Percentiles rank a stretch among this genome's conserved stretches.
phyloP scores from a whole-genome alignment of 2,329 filamentous ascomycete species.

The Clarireedia homoeocarpa region DNA sequence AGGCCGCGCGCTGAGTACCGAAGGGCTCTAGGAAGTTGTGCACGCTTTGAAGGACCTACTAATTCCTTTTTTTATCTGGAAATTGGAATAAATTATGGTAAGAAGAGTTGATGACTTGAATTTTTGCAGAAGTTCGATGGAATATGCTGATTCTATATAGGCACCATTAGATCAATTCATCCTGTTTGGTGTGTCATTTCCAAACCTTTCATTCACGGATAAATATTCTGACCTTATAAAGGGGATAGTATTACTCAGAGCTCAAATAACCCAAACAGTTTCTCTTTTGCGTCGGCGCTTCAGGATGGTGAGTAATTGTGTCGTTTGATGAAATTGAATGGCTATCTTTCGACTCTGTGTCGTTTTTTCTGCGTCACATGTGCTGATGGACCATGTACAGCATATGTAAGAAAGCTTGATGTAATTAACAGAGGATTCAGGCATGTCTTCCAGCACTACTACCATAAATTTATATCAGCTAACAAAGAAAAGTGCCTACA shows the following conservation, averaged over 20 bases:
- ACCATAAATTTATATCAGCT: not conserved
- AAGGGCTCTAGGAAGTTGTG: not conserved
- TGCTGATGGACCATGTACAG: not conserved
- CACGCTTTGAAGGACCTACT: not conserved
- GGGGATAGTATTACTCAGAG: constrained; percentile 24
- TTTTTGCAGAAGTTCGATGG: not conserved
- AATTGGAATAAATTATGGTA: not conserved
- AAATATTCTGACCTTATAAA: not conserved
- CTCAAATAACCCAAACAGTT: constrained; percentile 16
- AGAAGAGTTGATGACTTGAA: not conserved
- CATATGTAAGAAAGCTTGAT: constrained; percentile 9
- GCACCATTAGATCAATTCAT: constrained; percentile 6
- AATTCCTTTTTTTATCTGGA: not conserved
- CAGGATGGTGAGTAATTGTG: constrained; percentile 14
- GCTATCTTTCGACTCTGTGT: no score
- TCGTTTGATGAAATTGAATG: not conserved
- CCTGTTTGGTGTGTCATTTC: constrained; percentile 1
- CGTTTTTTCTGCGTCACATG: not conserved
- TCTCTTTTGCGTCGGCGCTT: constrained; percentile 21
- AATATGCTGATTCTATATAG: not conserved
- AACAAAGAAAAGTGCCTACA: constrained; percentile 17
- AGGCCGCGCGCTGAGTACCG: not conserved
- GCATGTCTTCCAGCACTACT: not conserved
- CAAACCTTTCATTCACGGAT: not conserved
- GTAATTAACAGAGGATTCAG: constrained; percentile 20